A percentile compares a stretch with the other conserved stretches of the same genome.
These are phyloP conservation scores for Penicillium crustosum DNA, from an alignment of 2,329 filamentous ascomycete species.

Conservation along the genomic window DNA sequence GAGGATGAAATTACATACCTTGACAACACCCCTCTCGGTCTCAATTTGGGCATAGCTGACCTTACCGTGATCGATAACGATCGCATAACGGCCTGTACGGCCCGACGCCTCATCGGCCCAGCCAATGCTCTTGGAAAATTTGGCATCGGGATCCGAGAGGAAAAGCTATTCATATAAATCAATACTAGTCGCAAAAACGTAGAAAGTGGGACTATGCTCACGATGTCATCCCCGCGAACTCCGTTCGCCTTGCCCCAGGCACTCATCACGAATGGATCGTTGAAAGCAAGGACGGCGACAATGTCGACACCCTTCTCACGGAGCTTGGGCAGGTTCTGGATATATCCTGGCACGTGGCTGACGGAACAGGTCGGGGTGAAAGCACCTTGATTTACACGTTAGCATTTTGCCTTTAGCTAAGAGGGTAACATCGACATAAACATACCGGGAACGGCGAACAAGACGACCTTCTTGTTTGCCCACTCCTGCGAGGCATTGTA, in stretches of 20 bases:
- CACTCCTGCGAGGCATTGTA: slow-evolving; percentile 80
- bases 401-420: background rate
- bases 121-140: slow-evolving; percentile 72
- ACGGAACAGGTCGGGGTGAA: slow-evolving; percentile 85
- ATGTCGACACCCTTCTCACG: slow-evolving; percentile 77
- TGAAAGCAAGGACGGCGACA: slow-evolving; percentile 75
- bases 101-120: slow-evolving; percentile 61
- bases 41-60: slow-evolving; percentile 76
- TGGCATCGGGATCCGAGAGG: slow-evolving; percentile 67
- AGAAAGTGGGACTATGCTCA: slow-evolving; percentile 28
- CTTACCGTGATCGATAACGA: slow-evolving; percentile 79
- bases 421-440: background rate
- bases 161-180: slow-evolving; percentile 58
- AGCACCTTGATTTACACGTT: slow-evolving; percentile 51
- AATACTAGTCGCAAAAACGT: background rate
- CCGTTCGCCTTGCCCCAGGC: slow-evolving; percentile 85
- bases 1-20: slow-evolving; percentile 27
- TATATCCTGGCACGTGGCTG: slow-evolving; percentile 75
- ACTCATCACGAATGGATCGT: slow-evolving; percentile 82
- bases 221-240: slow-evolving; percentile 67
- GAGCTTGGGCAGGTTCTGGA: slow-evolving; percentile 66
- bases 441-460: slow-evolving; percentile 67
- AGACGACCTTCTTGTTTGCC: slow-evolving; percentile 69
- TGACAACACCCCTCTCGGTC: slow-evolving; percentile 40
- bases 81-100: slow-evolving; percentile 73